Evolutionary conservation across 1,284 basidiomycete genomes (phyloP).

Genomic region (Microbotryum lychnidis-dioicae): DNA sequence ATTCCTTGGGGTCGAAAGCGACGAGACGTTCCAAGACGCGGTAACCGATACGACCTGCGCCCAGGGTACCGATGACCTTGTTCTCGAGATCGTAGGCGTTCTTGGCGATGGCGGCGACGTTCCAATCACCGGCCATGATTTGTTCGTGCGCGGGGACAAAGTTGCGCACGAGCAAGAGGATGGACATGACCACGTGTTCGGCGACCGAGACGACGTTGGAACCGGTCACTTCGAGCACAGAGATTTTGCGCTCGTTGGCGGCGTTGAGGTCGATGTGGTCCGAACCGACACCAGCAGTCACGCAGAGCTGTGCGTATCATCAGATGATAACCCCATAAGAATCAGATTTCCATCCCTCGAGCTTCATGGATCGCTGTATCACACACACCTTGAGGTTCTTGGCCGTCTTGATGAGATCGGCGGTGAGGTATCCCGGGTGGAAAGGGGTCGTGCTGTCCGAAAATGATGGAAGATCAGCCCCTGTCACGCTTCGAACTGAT

Average conservation of each 20-base stretch:
- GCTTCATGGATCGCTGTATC: no score
- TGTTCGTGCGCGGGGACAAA: constrained; percentile 74
- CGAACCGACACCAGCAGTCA: constrained; percentile 90
- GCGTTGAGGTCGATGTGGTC: constrained; percentile 79
- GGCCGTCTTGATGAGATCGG: constrained; percentile 66
- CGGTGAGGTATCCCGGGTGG: constrained; percentile 65
- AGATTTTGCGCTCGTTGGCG: constrained; percentile 70
- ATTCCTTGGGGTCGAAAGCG: constrained; percentile 83
- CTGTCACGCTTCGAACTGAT: no score
- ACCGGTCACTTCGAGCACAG: constrained; percentile 56
- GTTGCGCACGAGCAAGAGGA: constrained; percentile 78
- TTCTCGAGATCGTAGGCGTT: constrained; percentile 70
- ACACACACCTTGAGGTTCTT: constrained; percentile 63
- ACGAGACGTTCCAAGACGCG: constrained; percentile 74
- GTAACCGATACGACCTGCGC: constrained; percentile 62
- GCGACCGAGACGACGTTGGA: constrained; percentile 50
- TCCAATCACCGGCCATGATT: constrained; percentile 75
- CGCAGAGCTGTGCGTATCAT: constrained; percentile 49
- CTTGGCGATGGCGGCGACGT: constrained; percentile 43
- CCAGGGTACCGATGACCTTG: constrained; percentile 72
- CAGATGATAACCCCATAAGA: neutral
- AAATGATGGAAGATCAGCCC: constrained; percentile 43
- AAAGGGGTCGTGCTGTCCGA: constrained; percentile 82
- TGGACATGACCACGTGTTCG: constrained; percentile 50
- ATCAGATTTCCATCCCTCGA: no score